phyloP scores from a whole-genome alignment of 768 basidiomycete species.

The Russula compacta region DNA sequence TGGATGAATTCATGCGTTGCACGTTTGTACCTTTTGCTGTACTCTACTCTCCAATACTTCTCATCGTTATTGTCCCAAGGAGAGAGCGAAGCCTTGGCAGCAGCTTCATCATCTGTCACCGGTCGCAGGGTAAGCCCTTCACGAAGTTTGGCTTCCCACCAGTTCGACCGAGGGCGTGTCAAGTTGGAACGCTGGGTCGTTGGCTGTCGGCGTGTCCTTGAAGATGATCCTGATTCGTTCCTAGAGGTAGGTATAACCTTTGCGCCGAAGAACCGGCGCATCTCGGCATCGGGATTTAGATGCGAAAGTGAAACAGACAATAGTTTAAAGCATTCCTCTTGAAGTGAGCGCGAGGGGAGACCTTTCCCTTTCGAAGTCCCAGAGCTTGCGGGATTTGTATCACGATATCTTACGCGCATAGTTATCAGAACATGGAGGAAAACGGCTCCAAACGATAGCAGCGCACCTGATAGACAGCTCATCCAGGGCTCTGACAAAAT shows the following conservation, averaged over 20 bases:
- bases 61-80: slow-evolving; percentile 43
- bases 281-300: slow-evolving; percentile 83
- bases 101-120: slow-evolving; percentile 46
- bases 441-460: neutral
- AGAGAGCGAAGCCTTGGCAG: slow-evolving; percentile 34
- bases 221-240: slow-evolving; percentile 27
- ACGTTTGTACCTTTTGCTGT: slow-evolving; percentile 75
- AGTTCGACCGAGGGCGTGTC: slow-evolving; percentile 64
- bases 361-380: slow-evolving; percentile 7
- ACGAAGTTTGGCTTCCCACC: slow-evolving; percentile 61
- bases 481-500: slow-evolving; percentile 75
- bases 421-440: neutral
- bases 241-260: slow-evolving; percentile 70
- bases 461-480: slow-evolving; percentile 73
- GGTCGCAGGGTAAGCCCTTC: slow-evolving; percentile 65
- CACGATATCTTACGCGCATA: slow-evolving; percentile 37
- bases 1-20: slow-evolving; percentile 74
- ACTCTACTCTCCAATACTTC: slow-evolving; percentile 86
- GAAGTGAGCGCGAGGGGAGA: slow-evolving; percentile 24
- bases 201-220: slow-evolving; percentile 33
- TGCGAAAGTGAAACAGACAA: slow-evolving; percentile 72
- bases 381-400: slow-evolving; percentile 32
- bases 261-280: slow-evolving; percentile 89
- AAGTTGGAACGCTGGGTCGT: slow-evolving; percentile 55
- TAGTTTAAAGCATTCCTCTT: slow-evolving; percentile 40